These are phyloP conservation scores for Calonectria ilicicola DNA, from an alignment of 2,329 filamentous ascomycete genomes.

Conservation along the genomic window DNA sequence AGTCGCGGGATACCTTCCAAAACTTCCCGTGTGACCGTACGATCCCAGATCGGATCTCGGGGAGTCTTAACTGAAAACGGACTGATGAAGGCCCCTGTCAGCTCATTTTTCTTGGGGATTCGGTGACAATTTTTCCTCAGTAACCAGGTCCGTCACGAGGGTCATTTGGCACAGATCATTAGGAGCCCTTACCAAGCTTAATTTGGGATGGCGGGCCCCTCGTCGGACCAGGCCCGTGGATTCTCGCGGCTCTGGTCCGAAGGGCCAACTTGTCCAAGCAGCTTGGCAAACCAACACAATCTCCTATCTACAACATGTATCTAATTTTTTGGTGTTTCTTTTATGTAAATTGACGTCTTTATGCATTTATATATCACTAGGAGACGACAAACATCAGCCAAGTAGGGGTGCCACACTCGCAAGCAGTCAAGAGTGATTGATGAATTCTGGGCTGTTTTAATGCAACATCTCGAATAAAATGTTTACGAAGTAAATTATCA, in stretches of 20 bases:
- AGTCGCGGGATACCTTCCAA: neutral
- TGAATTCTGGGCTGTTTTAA: too few species aligned
- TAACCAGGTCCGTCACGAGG: neutral
- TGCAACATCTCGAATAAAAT: too few species aligned
- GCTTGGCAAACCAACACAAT: fast-evolving
- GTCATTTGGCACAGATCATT: too few species aligned
- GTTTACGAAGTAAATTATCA: too few species aligned
- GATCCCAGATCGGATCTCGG: neutral
- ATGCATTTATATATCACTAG: too few species aligned
- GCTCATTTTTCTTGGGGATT: neutral
- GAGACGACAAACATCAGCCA: too few species aligned
- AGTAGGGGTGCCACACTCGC: too few species aligned
- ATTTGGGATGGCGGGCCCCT: neutral
- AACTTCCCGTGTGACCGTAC: neutral
- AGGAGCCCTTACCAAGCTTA: neutral
- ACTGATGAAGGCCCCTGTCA: neutral
- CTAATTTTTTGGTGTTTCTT: too few species aligned
- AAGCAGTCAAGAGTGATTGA: too few species aligned
- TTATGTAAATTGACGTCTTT: neutral
- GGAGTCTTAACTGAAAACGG: neutral
- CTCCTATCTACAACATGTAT: too few species aligned
- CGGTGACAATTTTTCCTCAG: neutral
- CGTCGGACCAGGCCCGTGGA: neutral
- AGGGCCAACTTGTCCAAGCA: neutral
- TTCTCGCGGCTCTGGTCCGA: neutral